Evolutionary conservation across 2,329 filamentous ascomycete species (phyloP), one percentile per base, ranked within the genome.

Genomic region (Colletotrichum lentis): DNA sequence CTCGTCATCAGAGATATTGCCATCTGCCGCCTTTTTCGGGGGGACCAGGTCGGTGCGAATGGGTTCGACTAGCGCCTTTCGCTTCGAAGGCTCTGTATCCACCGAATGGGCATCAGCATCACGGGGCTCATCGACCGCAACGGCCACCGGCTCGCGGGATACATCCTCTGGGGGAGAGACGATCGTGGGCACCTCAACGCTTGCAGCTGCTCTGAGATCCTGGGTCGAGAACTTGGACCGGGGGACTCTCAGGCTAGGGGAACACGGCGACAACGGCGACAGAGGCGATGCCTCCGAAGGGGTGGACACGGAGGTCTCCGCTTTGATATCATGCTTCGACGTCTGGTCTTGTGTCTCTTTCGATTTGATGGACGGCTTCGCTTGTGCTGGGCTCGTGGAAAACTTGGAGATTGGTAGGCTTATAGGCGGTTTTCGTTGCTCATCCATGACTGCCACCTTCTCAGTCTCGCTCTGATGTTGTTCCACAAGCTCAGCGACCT

Each of bases 1-100:
- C 74, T 96, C 92, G 76, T 95, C 92, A n/a, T 91, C 90, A 31
- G 80, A 85, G 47, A 88, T 80, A 75, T 86, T 85, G 49, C 84
- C 74, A 47, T 82, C 81, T 2, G 81, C 76, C 44, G 72, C 74
- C 61, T 75, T 77, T 31, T 77, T 77, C 16, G 75, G 70, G 22
- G 72, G 62, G 14, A 79, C 76, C 18, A 85, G 66, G 68, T 84
- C 80, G 3, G 86, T 88, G 44, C 79, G 80, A 59, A 91, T 90
- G 20, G 87, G 86, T 35, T 89, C 85, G 22, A 85, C 74, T 11
- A 73, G 63, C 20, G 75, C 71, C 64, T 76, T 81, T 37, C 77
- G 80, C 70, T 74, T 80, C 7, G 77, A 71, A 8, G 72, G 74
- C 52, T 74, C 77, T 35, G 73, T 70, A 11, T 77, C 74, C 7